Percentiles rank a stretch among this genome's conserved stretches.
Evolutionary conservation across 139 green algal genomes (phyloP).

Genomic region (Diplosphaera chodatii): DNA sequence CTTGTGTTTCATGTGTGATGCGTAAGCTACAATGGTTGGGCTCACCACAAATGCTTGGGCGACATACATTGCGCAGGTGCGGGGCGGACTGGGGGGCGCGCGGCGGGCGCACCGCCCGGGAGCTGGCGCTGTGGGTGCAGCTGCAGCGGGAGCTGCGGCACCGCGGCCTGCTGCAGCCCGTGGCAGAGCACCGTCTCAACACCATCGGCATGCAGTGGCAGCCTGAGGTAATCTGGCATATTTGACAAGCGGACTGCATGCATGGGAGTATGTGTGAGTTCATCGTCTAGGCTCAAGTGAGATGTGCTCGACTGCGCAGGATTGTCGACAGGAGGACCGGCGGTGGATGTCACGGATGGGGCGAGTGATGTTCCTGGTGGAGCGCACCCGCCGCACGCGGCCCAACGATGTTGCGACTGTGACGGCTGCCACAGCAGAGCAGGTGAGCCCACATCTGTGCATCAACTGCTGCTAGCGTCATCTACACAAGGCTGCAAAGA

Average conservation of each 20-base stretch:
- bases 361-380: conserved; percentile 39
- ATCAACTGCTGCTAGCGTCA: no score
- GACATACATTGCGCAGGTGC: no score
- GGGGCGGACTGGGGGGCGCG: conserved; percentile 32
- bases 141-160: conserved; percentile 46
- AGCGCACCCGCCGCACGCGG: conserved; percentile 8
- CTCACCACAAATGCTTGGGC: no score
- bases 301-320: no score
- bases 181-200: conserved; percentile 36
- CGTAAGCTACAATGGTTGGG: no score
- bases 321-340: conserved; percentile 7
- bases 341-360: conserved; percentile 34
- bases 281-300: no score
- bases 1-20: no score
- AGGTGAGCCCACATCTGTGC: no score
- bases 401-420: background rate
- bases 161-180: conserved; percentile 29
- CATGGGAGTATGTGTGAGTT: no score
- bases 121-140: conserved; percentile 46
- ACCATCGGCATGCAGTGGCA: conserved; percentile 43
- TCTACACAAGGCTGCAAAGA: no score
- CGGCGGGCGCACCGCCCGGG: conserved; percentile 30
- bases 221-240: no score
- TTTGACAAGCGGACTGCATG: no score
- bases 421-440: background rate